Evolutionary conservation across 1,139 yeast species (phyloP).

Genomic region (Schwanniomyces etchellsii): DNA sequence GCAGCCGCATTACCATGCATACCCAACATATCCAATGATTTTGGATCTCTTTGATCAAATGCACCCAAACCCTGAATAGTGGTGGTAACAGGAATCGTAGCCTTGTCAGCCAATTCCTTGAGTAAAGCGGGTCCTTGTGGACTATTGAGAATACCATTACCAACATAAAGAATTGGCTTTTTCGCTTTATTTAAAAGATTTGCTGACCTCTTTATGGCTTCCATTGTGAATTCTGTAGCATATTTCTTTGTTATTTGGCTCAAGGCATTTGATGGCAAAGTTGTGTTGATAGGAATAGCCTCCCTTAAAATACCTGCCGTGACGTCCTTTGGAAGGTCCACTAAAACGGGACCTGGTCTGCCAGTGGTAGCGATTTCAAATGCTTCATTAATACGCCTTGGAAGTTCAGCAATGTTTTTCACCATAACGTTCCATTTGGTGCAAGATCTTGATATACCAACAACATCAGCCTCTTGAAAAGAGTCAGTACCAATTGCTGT

Average conservation of each 20-base stretch:
- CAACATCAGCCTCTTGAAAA: conserved; percentile 97
- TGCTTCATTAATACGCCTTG: conserved; percentile 94
- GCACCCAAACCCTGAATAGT: conserved; percentile 93
- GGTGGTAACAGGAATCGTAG: conserved; percentile 92
- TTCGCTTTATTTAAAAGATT: conserved; percentile 73
- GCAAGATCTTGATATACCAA: conserved; percentile 94
- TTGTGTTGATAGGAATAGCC: conserved; percentile 80
- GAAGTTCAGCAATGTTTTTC: conserved; percentile 87
- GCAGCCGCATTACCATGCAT: conserved; percentile 98
- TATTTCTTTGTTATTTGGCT: conserved; percentile 66
- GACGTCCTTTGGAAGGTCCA: conserved; percentile 95
- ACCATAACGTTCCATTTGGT: conserved; percentile 99
- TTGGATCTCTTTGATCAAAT: conserved; percentile 86
- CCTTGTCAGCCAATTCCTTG: conserved; percentile 84
- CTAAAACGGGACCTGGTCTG: conserved; percentile 97
- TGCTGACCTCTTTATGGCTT: conserved; percentile 75
- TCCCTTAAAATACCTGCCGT: conserved; percentile 85
- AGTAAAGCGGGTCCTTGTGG: conserved; percentile 76
- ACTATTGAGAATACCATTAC: conserved; percentile 81
- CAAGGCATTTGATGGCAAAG: conserved; percentile 79
- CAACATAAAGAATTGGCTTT: conserved; percentile 84
- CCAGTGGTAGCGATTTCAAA: conserved; percentile 95
- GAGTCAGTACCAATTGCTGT: conserved; percentile 96
- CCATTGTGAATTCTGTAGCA: conserved; percentile 70
- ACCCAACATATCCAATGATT: conserved; percentile 92